phyloP scores from a whole-genome alignment of 352 stramenopile genomes.

The Phytophthora sp. region DNA sequence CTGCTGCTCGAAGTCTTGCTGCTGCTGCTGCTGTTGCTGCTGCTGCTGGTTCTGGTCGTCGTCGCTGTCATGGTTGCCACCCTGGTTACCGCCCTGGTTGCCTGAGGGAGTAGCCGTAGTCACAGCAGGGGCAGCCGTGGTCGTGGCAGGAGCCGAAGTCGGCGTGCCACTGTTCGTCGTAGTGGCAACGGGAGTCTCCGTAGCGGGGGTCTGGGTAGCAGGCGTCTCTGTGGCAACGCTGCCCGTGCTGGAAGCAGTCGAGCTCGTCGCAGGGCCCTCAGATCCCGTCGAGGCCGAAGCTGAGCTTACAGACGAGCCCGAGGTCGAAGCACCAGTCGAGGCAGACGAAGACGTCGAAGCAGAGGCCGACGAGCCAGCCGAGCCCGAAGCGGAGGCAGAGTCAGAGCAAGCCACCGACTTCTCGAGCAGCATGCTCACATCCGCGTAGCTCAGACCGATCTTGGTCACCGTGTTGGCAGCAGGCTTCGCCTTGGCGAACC shows the following conservation, averaged over 20 bases:
- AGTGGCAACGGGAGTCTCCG: background rate
- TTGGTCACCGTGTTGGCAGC: slow-evolving; percentile 20
- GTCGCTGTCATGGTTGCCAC: background rate
- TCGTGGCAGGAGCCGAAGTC: background rate
- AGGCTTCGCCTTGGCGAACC: slow-evolving; percentile 37
- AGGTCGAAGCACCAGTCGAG: background rate
- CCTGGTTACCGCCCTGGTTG: background rate
- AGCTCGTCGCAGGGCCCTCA: slow-evolving; percentile 1
- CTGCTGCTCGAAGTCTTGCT: too few species aligned
- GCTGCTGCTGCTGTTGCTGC: slow-evolving; percentile 9
- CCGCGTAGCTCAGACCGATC: slow-evolving; percentile 30
- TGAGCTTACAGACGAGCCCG: background rate
- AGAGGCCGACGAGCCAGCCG: slow-evolving; percentile 8
- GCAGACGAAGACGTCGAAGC: too few species aligned
- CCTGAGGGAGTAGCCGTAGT: slow-evolving; percentile 4
- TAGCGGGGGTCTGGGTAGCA: background rate
- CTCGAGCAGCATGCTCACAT: slow-evolving; percentile 33
- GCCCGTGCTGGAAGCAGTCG: slow-evolving; percentile 10
- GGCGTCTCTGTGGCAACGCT: slow-evolving; percentile 1
- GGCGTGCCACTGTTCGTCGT: background rate
- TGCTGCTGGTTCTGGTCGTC: background rate
- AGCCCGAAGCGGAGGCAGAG: slow-evolving; percentile 17
- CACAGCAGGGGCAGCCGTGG: background rate
- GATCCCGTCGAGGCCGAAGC: slow-evolving; percentile 1
- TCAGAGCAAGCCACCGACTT: slow-evolving; percentile 28